Evolutionary conservation across 441 rosid genomes (phyloP), one percentile per base, ranked within the genome.

Genomic region (Populus hybrid): DNA sequence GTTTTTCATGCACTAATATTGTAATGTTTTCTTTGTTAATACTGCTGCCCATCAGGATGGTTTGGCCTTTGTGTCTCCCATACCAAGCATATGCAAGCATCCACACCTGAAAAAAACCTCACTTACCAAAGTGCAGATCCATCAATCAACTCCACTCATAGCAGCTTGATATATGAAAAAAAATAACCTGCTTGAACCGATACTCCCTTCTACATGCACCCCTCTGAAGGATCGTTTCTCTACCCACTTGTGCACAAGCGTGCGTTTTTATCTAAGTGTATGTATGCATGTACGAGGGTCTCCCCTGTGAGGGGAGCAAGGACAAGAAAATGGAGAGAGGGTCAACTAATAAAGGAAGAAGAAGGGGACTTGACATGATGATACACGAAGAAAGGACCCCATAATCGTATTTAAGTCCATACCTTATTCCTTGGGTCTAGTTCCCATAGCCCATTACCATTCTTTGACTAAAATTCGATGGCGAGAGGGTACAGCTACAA

Each of bases 381-480:
- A 79, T 10, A 50, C 26, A 68, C 9, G 66, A 71, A 70, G 74
- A 70, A 73, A 77, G 79, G 71, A 64, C 53, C 63, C 75, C 34
- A 71, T 73, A 38, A 80, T 76, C 72, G 59, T 67, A 6, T 24
- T 21, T 26, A 32, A 46, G 76, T 61, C 73, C 76, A 65, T 65
- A 30, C 65, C 77, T 46, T 72, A 81, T 32, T 38, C 68, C 79
- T 65, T 70, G 68, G 78, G 78, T 74, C 76, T 82, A 80, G 34
- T 19, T 64, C 46, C 50, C 4, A 42, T 24, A 75, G 35, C 82
- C 73, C 72, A 75, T 24, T 36, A 1, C 23, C 46, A n/a, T 18
- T 67, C 19, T 70, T 81, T 80, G 80, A 80, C 88, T 35, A 38
- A 24, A 7, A 30, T 66, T 38, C 42, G 42, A 38, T 38, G 42